phyloP scores from a whole-genome alignment of 2,329 filamentous ascomycete genomes.

The Colletotrichum higginsianum region DNA sequence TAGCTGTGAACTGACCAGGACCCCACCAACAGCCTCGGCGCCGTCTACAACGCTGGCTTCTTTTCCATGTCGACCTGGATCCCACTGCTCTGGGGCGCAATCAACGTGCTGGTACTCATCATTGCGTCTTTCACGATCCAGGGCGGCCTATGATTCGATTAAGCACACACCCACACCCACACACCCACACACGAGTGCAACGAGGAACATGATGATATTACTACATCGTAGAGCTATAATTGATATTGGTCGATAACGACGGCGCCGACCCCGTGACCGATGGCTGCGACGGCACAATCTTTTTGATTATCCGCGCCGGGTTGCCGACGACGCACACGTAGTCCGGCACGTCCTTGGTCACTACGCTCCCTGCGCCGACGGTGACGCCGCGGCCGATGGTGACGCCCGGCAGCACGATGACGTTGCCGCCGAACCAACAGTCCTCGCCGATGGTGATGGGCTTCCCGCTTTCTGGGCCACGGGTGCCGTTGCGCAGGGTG shows the following conservation, averaged over 20 bases:
- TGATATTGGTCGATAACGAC: conserved; percentile 26
- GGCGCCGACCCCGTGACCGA: conserved; percentile 14
- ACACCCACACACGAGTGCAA: background rate
- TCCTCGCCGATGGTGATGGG: conserved; percentile 85
- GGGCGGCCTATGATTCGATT: conserved; percentile 78
- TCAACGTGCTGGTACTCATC: conserved; percentile 86
- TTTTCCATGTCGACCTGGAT: conserved; percentile 97
- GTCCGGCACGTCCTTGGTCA: conserved; percentile 81
- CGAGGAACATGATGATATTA: conserved; percentile 5
- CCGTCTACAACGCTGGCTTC: conserved; percentile 84
- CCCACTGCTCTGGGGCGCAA: conserved; percentile 88
- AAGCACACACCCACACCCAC: background rate
- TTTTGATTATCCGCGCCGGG: conserved; percentile 72
- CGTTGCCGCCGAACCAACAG: conserved; percentile 84
- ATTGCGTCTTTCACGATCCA: conserved; percentile 95
- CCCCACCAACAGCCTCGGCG: conserved; percentile 72
- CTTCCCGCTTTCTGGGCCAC: conserved; percentile 81
- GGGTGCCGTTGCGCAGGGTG: conserved; percentile 78
- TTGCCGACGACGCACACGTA: conserved; percentile 77
- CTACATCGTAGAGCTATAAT: conserved; percentile 38
- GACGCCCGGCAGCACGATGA: conserved; percentile 80
- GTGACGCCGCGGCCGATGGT: conserved; percentile 82
- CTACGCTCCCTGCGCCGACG: conserved; percentile 86
- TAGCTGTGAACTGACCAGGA: too few relatives aligned
- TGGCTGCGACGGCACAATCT: conserved; percentile 52